phyloP scores from a whole-genome alignment of 2,329 filamentous ascomycete genomes.

The Botrytis medusae region DNA sequence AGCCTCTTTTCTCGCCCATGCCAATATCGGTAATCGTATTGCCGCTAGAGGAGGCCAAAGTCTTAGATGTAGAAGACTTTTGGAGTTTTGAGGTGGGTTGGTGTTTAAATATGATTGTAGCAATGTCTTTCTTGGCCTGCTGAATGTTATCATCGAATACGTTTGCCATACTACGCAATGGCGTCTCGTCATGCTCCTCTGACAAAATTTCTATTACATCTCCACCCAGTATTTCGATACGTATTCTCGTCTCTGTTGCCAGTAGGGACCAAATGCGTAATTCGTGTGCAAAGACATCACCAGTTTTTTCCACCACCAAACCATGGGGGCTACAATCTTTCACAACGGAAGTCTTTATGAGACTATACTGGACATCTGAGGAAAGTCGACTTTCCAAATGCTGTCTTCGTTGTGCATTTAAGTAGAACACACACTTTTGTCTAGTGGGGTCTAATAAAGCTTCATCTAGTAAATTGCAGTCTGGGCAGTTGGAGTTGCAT shows the following conservation, averaged over 20 bases:
- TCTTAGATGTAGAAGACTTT: not conserved
- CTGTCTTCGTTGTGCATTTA: not conserved
- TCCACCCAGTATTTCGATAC: not conserved
- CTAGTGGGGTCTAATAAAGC: not conserved
- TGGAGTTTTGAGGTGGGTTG: not conserved
- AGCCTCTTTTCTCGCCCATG: not conserved
- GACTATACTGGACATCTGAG: not conserved
- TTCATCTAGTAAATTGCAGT: conserved; percentile 6
- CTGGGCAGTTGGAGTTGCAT: not conserved
- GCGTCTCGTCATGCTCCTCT: not conserved
- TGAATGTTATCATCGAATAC: not conserved
- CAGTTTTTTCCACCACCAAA: not conserved
- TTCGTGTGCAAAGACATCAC: not conserved
- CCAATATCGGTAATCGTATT: not conserved
- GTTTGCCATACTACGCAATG: not conserved
- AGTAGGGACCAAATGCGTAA: not conserved
- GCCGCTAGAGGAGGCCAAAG: not conserved
- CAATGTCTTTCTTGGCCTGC: not conserved
- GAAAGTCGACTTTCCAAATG: not conserved
- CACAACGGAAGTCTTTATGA: not conserved
- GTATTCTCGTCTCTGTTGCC: no score
- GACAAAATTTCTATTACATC: not conserved
- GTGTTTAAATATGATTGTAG: not conserved
- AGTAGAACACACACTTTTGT: not conserved
- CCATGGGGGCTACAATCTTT: not conserved